Evolutionary conservation across 441 rosid species (phyloP).

Genomic region (Arabidopsis hybrid): DNA sequence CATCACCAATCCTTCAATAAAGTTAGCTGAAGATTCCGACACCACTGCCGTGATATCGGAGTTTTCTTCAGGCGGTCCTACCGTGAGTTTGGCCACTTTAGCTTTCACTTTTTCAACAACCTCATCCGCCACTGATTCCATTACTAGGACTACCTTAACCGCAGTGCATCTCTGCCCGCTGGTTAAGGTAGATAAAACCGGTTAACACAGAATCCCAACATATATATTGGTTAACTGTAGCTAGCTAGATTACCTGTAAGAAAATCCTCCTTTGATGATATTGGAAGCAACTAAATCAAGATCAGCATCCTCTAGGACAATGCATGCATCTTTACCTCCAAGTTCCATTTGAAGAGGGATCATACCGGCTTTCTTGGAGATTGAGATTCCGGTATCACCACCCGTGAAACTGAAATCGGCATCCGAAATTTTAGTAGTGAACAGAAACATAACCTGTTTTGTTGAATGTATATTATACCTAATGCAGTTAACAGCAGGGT

Average conservation of each 20-base stretch:
- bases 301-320: constrained; percentile 95
- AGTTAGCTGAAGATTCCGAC: constrained; percentile 91
- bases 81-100: constrained; percentile 74
- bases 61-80: constrained; percentile 87
- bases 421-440: neutral
- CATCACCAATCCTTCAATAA: constrained; percentile 86
- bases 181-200: constrained; percentile 20
- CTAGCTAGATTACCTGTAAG: constrained; percentile 64
- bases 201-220: neutral
- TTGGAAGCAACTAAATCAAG: constrained; percentile 88
- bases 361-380: constrained; percentile 96
- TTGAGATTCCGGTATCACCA: constrained; percentile 90
- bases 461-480: constrained; percentile 54
- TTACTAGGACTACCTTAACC: constrained; percentile 86
- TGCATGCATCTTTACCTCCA: constrained; percentile 99
- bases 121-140: constrained; percentile 84
- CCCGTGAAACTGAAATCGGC: constrained; percentile 77
- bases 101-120: constrained; percentile 85
- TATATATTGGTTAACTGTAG: neutral
- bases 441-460: neutral
- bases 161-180: constrained; percentile 99
- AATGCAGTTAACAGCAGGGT: constrained; percentile 89
- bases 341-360: constrained; percentile 97
- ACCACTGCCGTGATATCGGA: constrained; percentile 93
- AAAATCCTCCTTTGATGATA: constrained; percentile 93